Percentiles rank a stretch among this genome's conserved stretches.
Conservation (phyloP, 1,284 basidiomycete species). For the Apiotrichum gracile region DNA sequence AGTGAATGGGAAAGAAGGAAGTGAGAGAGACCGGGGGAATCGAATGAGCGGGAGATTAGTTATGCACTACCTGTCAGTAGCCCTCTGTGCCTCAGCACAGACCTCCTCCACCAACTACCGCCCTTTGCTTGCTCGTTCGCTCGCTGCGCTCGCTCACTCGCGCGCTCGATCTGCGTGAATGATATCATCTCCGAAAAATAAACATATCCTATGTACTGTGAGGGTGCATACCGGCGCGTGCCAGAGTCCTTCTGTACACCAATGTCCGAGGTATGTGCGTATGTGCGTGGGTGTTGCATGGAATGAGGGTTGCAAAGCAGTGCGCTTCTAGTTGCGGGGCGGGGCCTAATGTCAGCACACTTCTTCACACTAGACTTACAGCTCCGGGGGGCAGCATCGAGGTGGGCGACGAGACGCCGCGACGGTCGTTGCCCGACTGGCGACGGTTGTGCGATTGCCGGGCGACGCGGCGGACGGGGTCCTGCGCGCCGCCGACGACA, state of each 20-base stretch:
- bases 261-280: background rate
- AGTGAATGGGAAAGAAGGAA: too few species aligned
- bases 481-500: constrained; percentile 67
- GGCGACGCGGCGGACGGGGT: constrained; percentile 40
- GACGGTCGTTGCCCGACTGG: constrained; percentile 19
- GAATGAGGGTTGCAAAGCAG: too few species aligned
- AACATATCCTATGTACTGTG: background rate
- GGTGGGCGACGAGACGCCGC: constrained; percentile 1
- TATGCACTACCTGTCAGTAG: too few species aligned
- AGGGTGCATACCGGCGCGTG: background rate
- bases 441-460: constrained; percentile 22
- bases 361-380: background rate
- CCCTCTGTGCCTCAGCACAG: too few species aligned
- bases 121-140: too few species aligned
- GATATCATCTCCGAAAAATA: background rate
- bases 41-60: too few species aligned
- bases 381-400: constrained; percentile 20
- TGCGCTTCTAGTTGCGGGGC: constrained; percentile 2
- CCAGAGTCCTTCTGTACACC: background rate
- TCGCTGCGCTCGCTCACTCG: too few species aligned
- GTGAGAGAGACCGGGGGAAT: background rate
- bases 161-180: too few species aligned
- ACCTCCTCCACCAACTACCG: too few species aligned
- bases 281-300: background rate
- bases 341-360: constrained; percentile 4